phyloP scores from a whole-genome alignment of 2,329 filamentous ascomycete species.

The Lachnellula subtilissima region DNA sequence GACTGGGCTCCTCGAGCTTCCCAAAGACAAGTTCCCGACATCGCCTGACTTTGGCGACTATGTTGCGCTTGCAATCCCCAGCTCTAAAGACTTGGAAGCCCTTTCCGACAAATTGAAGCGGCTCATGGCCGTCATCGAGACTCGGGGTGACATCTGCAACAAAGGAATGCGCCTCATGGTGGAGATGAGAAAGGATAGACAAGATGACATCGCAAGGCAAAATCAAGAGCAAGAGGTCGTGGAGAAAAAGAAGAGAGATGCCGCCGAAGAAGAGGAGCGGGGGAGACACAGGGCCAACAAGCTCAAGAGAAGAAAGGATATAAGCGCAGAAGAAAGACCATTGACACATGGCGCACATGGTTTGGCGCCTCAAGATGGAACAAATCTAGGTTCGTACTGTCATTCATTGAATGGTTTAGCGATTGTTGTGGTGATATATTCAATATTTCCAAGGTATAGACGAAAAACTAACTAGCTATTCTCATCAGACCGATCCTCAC shows the following conservation, averaged over 20 bases:
- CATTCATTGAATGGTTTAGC: background rate
- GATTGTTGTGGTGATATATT: background rate
- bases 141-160: constrained; percentile 64
- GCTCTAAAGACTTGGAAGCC: constrained; percentile 58
- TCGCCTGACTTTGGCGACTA: constrained; percentile 68
- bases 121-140: constrained; percentile 62
- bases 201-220: constrained; percentile 44
- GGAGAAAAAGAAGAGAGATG: constrained; percentile 39
- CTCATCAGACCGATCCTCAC: constrained; percentile 19
- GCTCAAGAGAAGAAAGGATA: constrained; percentile 74
- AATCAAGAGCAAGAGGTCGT: constrained; percentile 40
- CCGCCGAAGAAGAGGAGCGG: constrained; percentile 45
- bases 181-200: constrained; percentile 57
- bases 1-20: constrained; percentile 63
- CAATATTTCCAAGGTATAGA: background rate
- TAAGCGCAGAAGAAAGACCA: constrained; percentile 56
- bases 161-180: constrained; percentile 68
- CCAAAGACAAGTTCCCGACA: constrained; percentile 53
- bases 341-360: constrained; percentile 59
- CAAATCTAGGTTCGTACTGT: constrained; percentile 47
- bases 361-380: constrained; percentile 59
- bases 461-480: background rate
- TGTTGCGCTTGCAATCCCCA: constrained; percentile 53
- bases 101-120: constrained; percentile 60
- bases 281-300: constrained; percentile 52